These are phyloP conservation scores for Tritrichomonas foetus DNA, from an alignment of 208 protist genomes.

Conservation along the genomic window DNA sequence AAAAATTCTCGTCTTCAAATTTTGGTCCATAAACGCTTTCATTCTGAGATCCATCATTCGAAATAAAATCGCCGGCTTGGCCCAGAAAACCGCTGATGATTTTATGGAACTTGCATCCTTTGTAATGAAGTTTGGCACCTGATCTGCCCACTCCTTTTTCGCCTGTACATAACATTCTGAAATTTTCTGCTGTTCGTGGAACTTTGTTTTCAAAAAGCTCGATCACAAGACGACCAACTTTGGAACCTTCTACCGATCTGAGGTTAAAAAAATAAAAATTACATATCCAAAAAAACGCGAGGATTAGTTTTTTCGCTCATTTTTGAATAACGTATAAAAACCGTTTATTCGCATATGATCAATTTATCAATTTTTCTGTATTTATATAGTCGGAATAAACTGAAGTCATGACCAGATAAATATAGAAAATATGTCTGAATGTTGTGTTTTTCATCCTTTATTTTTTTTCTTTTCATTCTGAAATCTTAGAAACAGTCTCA, in stretches of 20 bases:
- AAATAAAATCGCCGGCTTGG: conserved; percentile 63
- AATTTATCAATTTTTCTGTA: too few species aligned
- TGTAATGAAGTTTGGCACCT: conserved; percentile 60
- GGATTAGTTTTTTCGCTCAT: not conserved
- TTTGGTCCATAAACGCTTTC: conserved; percentile 57
- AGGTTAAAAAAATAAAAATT: not conserved
- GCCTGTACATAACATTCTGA: not conserved
- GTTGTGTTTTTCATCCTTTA: too few species aligned
- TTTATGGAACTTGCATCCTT: conserved; percentile 65
- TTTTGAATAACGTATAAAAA: too few species aligned
- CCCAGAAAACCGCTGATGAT: conserved; percentile 70
- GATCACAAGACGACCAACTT: not conserved
- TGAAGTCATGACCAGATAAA: too few species aligned
- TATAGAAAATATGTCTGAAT: too few species aligned
- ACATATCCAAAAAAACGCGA: not conserved
- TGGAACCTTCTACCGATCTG: not conserved
- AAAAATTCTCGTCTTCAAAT: conserved; percentile 62
- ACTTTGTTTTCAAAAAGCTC: not conserved
- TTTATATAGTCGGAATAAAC: too few species aligned
- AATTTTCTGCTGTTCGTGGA: conserved; percentile 23
- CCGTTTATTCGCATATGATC: too few species aligned
- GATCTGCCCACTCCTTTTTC: not conserved
- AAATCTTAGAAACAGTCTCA: too few species aligned
- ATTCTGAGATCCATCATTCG: conserved; percentile 65
- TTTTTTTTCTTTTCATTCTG: too few species aligned